A percentile compares a stretch with the other conserved stretches of the same genome.
Evolutionary conservation across 495 filamentous ascomycete species (phyloP).

Genomic region (Aspergillus campestris): DNA sequence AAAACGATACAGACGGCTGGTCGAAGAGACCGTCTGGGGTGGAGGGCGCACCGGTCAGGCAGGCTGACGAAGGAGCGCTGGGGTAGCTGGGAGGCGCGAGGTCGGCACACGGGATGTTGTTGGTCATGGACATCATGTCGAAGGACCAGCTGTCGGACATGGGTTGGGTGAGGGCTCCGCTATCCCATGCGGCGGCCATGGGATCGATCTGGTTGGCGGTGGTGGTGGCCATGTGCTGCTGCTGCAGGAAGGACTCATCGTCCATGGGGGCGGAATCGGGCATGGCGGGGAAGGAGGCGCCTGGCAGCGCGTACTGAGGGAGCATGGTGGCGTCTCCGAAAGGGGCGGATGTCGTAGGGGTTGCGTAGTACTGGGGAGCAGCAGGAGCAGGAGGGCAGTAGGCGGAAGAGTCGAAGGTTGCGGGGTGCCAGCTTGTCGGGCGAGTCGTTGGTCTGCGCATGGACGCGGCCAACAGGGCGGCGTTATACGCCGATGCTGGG

Average conservation of each 20-base stretch:
- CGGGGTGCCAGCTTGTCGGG: constrained; percentile 66
- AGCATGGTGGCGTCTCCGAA: constrained; percentile 18
- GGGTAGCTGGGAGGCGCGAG: constrained; percentile 29
- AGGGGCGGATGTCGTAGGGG: constrained; percentile 12
- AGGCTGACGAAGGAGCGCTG: constrained; percentile 33
- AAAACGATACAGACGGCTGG: constrained; percentile 32
- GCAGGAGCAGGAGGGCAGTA: constrained; percentile 11
- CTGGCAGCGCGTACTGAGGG: constrained; percentile 22
- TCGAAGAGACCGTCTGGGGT: constrained; percentile 53
- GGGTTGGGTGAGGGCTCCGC: constrained; percentile 15
- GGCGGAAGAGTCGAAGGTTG: constrained; percentile 28
- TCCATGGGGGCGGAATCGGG: constrained; percentile 30
- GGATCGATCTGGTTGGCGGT: constrained; percentile 32
- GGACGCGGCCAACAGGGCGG: constrained; percentile 32
- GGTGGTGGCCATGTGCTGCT: constrained; percentile 11
- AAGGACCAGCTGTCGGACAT: constrained; percentile 29
- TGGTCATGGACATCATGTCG: constrained; percentile 34
- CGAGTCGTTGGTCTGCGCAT: constrained; percentile 34
- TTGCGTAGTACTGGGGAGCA: constrained; percentile 16
- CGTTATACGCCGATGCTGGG: constrained; percentile 31
- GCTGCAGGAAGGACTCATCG: constrained; percentile 30
- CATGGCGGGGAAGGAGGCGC: constrained; percentile 20
- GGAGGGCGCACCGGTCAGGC: constrained; percentile 39
- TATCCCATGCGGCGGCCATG: constrained; percentile 1
- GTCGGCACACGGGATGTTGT: constrained; percentile 25